Conservation (phyloP, 139 green algal species). For the Chlorokybus atmophyticus region DNA sequence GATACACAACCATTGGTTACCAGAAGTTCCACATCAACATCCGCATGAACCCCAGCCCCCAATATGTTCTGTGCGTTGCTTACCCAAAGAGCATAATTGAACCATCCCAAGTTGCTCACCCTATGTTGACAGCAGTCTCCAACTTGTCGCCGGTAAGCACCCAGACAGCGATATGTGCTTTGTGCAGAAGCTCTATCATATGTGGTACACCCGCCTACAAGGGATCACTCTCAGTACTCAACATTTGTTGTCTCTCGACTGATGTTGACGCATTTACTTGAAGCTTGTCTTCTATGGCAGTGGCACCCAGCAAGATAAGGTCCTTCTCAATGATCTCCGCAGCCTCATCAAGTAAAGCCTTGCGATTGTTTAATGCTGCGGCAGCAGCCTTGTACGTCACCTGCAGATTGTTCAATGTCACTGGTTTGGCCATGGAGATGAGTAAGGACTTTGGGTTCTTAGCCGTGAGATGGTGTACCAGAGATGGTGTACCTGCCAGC, state of each 20-base stretch:
- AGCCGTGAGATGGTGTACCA: too few relatives aligned
- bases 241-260: too few relatives aligned
- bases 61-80: too few relatives aligned
- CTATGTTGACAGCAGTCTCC: conserved; percentile 84
- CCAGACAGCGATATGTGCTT: conserved; percentile 70
- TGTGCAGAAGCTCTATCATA: conserved; percentile 63
- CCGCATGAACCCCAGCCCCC: too few relatives aligned
- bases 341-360: conserved; percentile 32
- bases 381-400: neutral
- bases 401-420: neutral
- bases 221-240: conserved; percentile 1
- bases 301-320: conserved; percentile 72
- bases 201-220: conserved; percentile 60
- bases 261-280: too few relatives aligned
- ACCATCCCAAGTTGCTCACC: conserved; percentile 23
- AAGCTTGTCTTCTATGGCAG: conserved; percentile 99
- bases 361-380: neutral
- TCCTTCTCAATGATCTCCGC: conserved; percentile 42
- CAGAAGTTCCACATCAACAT: too few relatives aligned
- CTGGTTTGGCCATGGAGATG: neutral
- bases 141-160: conserved; percentile 86
- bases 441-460: too few relatives aligned
- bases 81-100: too few relatives aligned
- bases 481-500: too few relatives aligned
- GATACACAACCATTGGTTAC: too few relatives aligned